phyloP scores from a whole-genome alignment of 306 rosid species.

The Corylus heterophylla region DNA sequence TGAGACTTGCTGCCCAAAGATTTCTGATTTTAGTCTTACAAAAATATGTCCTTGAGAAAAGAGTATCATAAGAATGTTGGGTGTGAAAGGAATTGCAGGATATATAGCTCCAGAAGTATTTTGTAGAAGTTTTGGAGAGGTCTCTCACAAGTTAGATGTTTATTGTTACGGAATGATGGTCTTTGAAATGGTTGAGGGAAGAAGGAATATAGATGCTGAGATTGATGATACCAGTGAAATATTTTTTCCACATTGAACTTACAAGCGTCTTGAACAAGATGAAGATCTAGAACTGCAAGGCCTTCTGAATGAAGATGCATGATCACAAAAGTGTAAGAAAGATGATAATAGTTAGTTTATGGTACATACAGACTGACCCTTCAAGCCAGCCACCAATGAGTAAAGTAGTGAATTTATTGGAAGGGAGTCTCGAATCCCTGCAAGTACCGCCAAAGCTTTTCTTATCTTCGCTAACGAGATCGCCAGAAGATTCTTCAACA shows the following conservation, averaged over 20 bases:
- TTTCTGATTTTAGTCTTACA: conserved; percentile 43
- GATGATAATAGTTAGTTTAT: conserved; percentile 33
- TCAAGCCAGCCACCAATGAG: conserved; percentile 25
- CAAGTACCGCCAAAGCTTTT: conserved; percentile 39
- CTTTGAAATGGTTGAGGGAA: conserved; percentile 20
- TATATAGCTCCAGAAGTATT: conserved; percentile 44
- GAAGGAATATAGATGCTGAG: conserved; percentile 15
- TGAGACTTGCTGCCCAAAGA: too few relatives aligned
- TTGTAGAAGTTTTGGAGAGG: not conserved
- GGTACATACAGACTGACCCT: conserved; percentile 38
- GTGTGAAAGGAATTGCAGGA: conserved; percentile 33
- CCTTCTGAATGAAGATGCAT: not conserved
- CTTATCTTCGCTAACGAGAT: not conserved
- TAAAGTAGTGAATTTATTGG: conserved; percentile 38
- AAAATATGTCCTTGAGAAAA: conserved; percentile 29
- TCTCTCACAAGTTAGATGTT: too few relatives aligned
- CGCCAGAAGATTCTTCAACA: too few relatives aligned
- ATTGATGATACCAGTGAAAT: conserved; percentile 26
- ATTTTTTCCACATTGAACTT: too few relatives aligned
- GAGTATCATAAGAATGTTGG: conserved; percentile 26
- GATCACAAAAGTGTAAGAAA: conserved; percentile 12
- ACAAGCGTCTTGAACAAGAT: too few relatives aligned
- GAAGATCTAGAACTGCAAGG: too few relatives aligned
- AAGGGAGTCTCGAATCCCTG: conserved; percentile 22
- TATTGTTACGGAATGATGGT: too few relatives aligned